Base-by-base conservation (phyloP, 140 eudicot genomes). In the Stevia rebaudiana region DNA sequence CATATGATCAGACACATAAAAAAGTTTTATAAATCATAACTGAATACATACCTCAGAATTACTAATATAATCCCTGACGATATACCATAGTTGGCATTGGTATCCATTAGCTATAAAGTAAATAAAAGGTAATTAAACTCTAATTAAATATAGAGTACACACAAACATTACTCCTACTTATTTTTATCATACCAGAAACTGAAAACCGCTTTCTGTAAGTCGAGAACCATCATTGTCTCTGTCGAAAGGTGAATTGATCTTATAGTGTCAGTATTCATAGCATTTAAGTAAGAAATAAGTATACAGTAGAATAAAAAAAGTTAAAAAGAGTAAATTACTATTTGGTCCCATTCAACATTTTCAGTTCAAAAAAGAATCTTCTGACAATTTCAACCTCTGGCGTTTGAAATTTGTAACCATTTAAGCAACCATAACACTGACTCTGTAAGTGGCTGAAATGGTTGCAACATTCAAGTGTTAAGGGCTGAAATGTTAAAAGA, bases 51-150 rank as follows among this genome's bases (percentile, higher is more conserved):
- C 98, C 98, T 87, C 98, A 30, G 91, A 85, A 73, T 87, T 83
- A 56, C 79, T 82, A 51, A 91, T 87, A 71, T 91, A 91, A 67
- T 91, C 98, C 74, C 98, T 82, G 80, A 91, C 78, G 72, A 91
- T 85, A 74, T 91, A 91, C 98, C 97, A 91, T 18, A 91, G 90
- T 69, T 91, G 98, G 95, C 98, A 77, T 87, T 87, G 48, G 98
- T 91, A 55, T 91, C 98, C 95, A 91, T 87, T 67, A 91, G 82
- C 98, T 91, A 89, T 56, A 60, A 57, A 22, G 35, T 17, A 62
- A 69, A 77, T 53, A 78, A 15, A 69, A 0, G 71, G 63, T 30
- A 28, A 58, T 55, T 30, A 67, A 36, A 25, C 49, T 74, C 33
- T 55, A 41, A 61, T 55, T 15, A 22, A 28, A 47, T 36, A 69